A percentile compares a stretch with the other conserved stretches of the same genome.
Conservation (phyloP, 805 yeast genomes). For the Barnettozyma californica region DNA sequence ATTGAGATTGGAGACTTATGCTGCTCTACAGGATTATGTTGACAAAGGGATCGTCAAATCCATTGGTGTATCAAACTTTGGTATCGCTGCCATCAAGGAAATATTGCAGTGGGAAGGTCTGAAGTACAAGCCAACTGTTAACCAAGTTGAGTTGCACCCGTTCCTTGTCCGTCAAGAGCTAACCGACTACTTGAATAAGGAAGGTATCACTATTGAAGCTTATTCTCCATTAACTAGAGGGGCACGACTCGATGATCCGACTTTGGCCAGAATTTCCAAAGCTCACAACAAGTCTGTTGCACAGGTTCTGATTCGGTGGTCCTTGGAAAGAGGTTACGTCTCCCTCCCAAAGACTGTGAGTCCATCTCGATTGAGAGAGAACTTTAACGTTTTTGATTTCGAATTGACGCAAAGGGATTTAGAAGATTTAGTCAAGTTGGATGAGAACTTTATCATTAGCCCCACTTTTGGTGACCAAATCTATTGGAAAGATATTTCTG, state of each 20-base stretch:
- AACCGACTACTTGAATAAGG: conserved; percentile 39
- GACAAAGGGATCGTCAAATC: conserved; percentile 50
- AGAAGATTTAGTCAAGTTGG: conserved; percentile 4
- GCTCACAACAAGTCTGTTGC: conserved; percentile 47
- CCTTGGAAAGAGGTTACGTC: conserved; percentile 61
- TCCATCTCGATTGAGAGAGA: conserved; percentile 43
- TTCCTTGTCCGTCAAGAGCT: conserved; percentile 40
- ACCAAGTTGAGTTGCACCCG: conserved; percentile 81
- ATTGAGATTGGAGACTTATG: conserved; percentile 57
- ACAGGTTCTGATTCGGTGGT: conserved; percentile 68
- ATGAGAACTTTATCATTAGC: conserved; percentile 7
- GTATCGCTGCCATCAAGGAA: conserved; percentile 51
- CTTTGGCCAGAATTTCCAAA: conserved; percentile 42
- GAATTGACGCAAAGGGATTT: neutral
- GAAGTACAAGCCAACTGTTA: conserved; percentile 56
- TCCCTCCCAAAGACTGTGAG: conserved; percentile 65
- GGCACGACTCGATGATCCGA: conserved; percentile 46
- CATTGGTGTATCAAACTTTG: conserved; percentile 75
- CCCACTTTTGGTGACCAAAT: conserved; percentile 7
- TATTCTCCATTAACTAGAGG: conserved; percentile 77
- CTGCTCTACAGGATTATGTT: conserved; percentile 69
- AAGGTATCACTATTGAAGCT: conserved; percentile 52
- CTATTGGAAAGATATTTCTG: conserved; percentile 7
- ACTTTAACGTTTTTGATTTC: conserved; percentile 41
- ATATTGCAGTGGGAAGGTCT: conserved; percentile 49